These are phyloP conservation scores for Fusarium sp. DNA, from an alignment of 2,329 filamentous ascomycete genomes.

Conservation along the genomic window DNA sequence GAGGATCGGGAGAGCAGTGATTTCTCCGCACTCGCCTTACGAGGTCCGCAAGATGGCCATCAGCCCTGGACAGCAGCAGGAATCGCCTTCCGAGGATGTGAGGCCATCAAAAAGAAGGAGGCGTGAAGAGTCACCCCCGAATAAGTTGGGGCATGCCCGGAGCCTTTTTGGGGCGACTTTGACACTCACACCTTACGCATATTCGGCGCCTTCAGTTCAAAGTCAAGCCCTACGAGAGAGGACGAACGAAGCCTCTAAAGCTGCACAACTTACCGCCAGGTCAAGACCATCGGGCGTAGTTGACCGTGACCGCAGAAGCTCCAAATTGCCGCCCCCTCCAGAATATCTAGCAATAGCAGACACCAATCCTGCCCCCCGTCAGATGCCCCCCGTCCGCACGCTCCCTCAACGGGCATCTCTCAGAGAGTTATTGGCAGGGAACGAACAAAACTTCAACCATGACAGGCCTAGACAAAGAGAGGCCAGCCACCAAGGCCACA, in stretches of 20 bases:
- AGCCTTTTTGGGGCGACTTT: slow-evolving; percentile 52
- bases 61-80: slow-evolving; percentile 22
- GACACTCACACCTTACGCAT: slow-evolving; percentile 45
- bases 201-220: slow-evolving; percentile 25
- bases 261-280: neutral
- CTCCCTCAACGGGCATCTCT: slow-evolving; percentile 32
- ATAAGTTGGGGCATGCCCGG: slow-evolving; percentile 50
- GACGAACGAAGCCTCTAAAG: slow-evolving; percentile 24
- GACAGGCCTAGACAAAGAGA: slow-evolving; percentile 1
- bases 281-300: neutral
- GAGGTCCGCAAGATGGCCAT: slow-evolving; percentile 46
- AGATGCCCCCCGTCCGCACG: slow-evolving; percentile 15
- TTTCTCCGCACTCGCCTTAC: slow-evolving; percentile 51
- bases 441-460: slow-evolving; percentile 17
- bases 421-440: slow-evolving; percentile 27
- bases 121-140: slow-evolving; percentile 48
- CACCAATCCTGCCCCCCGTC: neutral
- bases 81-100: slow-evolving; percentile 29
- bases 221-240: slow-evolving; percentile 36
- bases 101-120: slow-evolving; percentile 47
- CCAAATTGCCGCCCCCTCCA: slow-evolving; percentile 38
- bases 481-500: neutral
- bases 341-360: neutral
- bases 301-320: neutral
- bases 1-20: slow-evolving; percentile 49